Percentiles rank a stretch among this genome's conserved stretches.
Conservation (phyloP, 495 filamentous ascomycete species). For the Neurospora sp. region DNA sequence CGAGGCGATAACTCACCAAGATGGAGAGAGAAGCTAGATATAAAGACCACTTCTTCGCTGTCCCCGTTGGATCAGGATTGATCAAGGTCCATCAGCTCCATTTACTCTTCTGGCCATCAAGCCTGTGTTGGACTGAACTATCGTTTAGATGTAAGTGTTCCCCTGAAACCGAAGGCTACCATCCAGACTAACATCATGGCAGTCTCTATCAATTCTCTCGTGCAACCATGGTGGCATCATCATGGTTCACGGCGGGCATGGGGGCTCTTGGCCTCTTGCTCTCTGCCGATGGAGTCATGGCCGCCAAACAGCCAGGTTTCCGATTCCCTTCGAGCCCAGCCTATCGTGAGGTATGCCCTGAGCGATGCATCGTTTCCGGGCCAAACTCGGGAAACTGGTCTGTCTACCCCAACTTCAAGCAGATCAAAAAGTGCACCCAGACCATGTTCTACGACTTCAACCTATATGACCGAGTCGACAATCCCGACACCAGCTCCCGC, state of each 20-base stretch:
- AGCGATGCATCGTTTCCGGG: slow-evolving; percentile 21
- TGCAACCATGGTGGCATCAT: neutral
- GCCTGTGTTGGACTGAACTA: neutral
- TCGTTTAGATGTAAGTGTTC: neutral
- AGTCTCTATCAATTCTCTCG: neutral
- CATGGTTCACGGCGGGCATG: neutral
- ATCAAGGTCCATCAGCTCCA: neutral
- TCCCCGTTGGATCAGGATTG: neutral
- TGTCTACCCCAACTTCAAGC: slow-evolving; percentile 18
- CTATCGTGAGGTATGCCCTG: slow-evolving; percentile 16
- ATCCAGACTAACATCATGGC: neutral
- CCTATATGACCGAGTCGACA: slow-evolving; percentile 23
- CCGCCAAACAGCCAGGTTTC: neutral
- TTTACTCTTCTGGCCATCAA: neutral
- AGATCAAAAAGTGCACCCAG: slow-evolving; percentile 16
- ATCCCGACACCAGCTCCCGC: slow-evolving; percentile 13
- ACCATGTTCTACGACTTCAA: slow-evolving; percentile 24
- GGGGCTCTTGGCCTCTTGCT: neutral
- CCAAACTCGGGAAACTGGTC: slow-evolving; percentile 25
- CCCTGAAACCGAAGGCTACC: too few relatives aligned
- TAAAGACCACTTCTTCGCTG: neutral
- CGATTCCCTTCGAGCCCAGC: neutral
- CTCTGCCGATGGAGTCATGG: neutral
- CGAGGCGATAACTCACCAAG: neutral
- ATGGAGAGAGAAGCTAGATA: neutral